These are phyloP conservation scores for Astrothelium macrocarpum DNA, from an alignment of 495 filamentous ascomycete genomes.

Conservation along the genomic window DNA sequence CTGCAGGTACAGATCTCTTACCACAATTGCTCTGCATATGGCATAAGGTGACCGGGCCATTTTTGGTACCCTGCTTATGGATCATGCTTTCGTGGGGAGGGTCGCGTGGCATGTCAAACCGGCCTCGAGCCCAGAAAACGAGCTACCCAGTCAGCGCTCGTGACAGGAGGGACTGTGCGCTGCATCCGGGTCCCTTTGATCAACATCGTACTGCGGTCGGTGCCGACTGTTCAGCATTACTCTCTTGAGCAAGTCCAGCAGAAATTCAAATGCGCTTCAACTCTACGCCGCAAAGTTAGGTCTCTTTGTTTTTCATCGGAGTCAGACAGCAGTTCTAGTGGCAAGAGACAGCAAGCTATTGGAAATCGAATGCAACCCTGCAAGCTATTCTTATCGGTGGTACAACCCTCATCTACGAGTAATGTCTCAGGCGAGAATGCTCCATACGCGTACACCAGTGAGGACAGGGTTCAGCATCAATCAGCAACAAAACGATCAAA, in stretches of 20 bases:
- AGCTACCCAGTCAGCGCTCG: background rate
- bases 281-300: background rate
- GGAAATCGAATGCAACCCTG: background rate
- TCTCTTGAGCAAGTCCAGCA: constrained; percentile 1
- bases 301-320: background rate
- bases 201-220: constrained; percentile 1
- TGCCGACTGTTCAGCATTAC: background rate
- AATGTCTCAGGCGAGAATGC: background rate
- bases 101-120: background rate
- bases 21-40: background rate
- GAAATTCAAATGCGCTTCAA: background rate
- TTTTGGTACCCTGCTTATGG: background rate
- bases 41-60: background rate
- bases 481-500: background rate
- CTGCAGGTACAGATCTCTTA: constrained; percentile 4
- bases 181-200: background rate
- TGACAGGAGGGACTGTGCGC: background rate
- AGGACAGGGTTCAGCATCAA: background rate
- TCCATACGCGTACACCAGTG: background rate
- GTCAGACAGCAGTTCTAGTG: background rate
- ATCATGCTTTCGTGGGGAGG: background rate
- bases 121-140: background rate
- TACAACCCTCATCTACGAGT: background rate
- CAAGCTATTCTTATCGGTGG: background rate
- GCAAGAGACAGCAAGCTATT: background rate